phyloP scores from a whole-genome alignment of 2,329 filamentous ascomycete genomes.

The Zasmidium angulare region DNA sequence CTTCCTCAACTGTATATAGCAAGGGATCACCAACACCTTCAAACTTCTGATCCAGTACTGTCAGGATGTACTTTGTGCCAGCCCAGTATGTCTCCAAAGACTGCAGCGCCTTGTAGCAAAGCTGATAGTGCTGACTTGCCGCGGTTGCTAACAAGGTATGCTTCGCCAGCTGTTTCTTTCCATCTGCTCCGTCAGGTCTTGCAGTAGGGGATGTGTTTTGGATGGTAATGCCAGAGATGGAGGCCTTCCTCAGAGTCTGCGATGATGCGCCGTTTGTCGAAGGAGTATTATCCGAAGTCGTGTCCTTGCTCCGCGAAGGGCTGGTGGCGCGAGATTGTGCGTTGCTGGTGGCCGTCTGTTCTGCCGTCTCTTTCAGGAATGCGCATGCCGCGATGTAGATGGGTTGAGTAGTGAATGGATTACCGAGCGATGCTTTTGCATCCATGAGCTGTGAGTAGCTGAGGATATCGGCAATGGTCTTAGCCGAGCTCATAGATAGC shows the following conservation, averaged over 20 bases:
- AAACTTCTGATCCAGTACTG: conserved; percentile 80
- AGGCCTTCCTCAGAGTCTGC: conserved; percentile 12
- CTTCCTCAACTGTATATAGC: conserved; percentile 69
- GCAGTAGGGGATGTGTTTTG: conserved; percentile 9
- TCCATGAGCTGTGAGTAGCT: conserved; percentile 84
- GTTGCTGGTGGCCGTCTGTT: conserved; percentile 64
- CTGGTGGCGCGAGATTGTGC: conserved; percentile 53
- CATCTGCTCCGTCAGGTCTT: conserved; percentile 9
- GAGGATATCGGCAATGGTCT: conserved; percentile 86
- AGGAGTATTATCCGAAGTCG: conserved; percentile 12
- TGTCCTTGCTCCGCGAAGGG: conserved; percentile 36
- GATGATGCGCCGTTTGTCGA: conserved; percentile 12
- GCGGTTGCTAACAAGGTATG: conserved; percentile 77
- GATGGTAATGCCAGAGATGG: conserved; percentile 12
- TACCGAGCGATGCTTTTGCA: conserved; percentile 80
- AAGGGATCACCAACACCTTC: conserved; percentile 80
- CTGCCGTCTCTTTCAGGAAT: conserved; percentile 78
- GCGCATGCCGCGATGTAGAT: conserved; percentile 91
- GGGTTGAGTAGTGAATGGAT: conserved; percentile 82
- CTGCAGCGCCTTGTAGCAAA: conserved; percentile 80
- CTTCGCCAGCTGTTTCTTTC: conserved; percentile 52
- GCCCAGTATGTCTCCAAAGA: conserved; percentile 84
- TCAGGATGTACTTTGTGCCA: conserved; percentile 82
- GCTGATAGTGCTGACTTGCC: conserved; percentile 82
- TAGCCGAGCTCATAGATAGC: conserved; percentile 81